These are phyloP conservation scores for Salicornia ramosissima DNA, from an alignment of 148 eudicot species.

Conservation along the genomic window DNA sequence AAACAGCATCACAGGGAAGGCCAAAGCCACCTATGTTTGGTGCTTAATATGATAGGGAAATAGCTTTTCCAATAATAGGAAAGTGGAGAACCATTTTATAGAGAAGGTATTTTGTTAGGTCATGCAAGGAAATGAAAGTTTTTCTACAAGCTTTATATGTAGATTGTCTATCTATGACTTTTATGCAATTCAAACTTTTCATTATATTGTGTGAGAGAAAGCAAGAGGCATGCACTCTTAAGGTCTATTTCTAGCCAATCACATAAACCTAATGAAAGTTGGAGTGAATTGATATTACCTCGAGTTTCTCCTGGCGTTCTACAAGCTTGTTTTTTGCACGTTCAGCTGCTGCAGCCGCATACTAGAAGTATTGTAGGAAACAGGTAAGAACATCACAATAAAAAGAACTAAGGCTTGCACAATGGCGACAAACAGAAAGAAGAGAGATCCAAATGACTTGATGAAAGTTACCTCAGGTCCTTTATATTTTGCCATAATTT, in stretches of 20 bases:
- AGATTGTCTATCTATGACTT: background rate
- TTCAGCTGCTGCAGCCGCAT: constrained; percentile 63
- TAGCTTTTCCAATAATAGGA: background rate
- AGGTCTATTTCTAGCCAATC: background rate
- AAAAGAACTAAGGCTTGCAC: background rate
- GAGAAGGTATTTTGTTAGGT: background rate
- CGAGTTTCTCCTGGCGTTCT: constrained; percentile 83
- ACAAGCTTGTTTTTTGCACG: constrained; percentile 78
- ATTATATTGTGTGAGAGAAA: background rate
- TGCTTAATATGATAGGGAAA: background rate
- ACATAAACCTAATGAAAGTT: background rate
- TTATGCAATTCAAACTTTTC: background rate
- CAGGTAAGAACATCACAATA: background rate
- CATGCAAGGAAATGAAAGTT: background rate
- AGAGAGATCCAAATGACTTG: background rate
- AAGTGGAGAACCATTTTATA: background rate
- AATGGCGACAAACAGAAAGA: background rate
- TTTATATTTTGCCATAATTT: constrained; percentile 66
- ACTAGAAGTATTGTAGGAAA: constrained; percentile 38
- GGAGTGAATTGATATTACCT: constrained; percentile 37
- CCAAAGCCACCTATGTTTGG: too few species aligned
- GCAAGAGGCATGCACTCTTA: background rate
- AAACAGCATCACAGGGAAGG: too few species aligned
- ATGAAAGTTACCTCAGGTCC: constrained; percentile 52
- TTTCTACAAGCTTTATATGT: background rate